Percentiles rank a stretch among this genome's conserved stretches.
phyloP scores from a whole-genome alignment of 106 monocot species.

The Phalaenopsis aphrodite region DNA sequence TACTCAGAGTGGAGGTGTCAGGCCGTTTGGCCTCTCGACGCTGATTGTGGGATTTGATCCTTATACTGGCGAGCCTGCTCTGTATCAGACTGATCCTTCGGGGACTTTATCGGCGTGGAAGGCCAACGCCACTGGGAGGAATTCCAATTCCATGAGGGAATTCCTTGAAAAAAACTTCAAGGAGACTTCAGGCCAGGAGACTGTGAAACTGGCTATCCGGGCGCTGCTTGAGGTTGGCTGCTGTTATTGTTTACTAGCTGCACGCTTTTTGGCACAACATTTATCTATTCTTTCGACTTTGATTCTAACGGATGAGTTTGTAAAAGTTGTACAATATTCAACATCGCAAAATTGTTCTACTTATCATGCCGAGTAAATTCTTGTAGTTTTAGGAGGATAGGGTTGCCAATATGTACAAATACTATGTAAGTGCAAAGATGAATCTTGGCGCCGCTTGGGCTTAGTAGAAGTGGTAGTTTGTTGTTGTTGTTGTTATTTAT shows the following conservation, averaged over 20 bases:
- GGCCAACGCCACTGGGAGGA: conserved; percentile 96
- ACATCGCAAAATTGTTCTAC: background rate
- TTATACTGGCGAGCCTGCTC: conserved; percentile 43
- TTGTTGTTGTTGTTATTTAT: too few species aligned
- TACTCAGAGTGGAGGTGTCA: conserved; percentile 91
- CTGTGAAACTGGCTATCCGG: conserved; percentile 73
- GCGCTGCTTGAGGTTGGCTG: conserved; percentile 72
- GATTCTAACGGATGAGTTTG: background rate
- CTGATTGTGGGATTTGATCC: conserved; percentile 94
- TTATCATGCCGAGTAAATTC: background rate
- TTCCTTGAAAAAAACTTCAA: conserved; percentile 92
- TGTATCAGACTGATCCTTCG: conserved; percentile 95
- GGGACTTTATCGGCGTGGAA: conserved; percentile 97
- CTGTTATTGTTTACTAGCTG: background rate
- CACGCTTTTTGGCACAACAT: background rate
- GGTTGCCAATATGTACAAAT: background rate
- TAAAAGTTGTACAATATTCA: background rate
- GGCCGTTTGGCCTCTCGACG: conserved; percentile 89
- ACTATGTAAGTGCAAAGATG: background rate
- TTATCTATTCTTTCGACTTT: background rate
- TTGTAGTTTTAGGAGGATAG: background rate
- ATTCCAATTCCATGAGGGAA: conserved; percentile 90
- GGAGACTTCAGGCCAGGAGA: conserved; percentile 83
- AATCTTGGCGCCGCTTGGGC: too few species aligned
- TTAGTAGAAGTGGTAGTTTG: too few species aligned